Evolutionary conservation across 1,284 basidiomycete genomes (phyloP).

Genomic region (Moniliella sp.): DNA sequence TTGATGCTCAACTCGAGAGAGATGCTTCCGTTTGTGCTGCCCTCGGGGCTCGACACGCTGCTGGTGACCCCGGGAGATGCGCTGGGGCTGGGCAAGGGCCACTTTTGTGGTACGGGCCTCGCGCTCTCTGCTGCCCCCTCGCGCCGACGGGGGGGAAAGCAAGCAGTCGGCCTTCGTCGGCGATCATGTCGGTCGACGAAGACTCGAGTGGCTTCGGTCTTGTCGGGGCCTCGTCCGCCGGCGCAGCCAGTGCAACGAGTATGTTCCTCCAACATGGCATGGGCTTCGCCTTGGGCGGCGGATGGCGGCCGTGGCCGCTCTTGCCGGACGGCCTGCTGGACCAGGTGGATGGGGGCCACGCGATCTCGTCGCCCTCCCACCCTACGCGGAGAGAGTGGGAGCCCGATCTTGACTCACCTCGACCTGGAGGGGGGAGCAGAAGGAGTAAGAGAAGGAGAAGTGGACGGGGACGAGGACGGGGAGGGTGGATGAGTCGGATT

Average conservation of each 20-base stretch:
- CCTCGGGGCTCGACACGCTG: constrained; percentile 53
- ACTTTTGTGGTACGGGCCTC: constrained; percentile 20
- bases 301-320: constrained; percentile 19
- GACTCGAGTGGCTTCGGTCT: not conserved
- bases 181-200: not conserved
- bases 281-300: constrained; percentile 16
- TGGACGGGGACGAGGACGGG: too few species aligned
- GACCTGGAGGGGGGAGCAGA: too few species aligned
- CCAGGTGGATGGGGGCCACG: constrained; percentile 4
- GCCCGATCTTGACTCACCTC: too few species aligned
- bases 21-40: constrained; percentile 75
- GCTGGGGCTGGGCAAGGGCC: constrained; percentile 22
- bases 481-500: too few species aligned
- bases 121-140: constrained; percentile 11
- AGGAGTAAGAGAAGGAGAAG: too few species aligned
- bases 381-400: too few species aligned
- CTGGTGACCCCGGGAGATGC: constrained; percentile 44
- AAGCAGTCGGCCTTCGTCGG: not conserved
- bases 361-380: not conserved
- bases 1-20: constrained; percentile 53
- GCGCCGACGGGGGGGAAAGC: not conserved
- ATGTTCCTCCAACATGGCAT: constrained; percentile 5
- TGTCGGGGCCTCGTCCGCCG: not conserved
- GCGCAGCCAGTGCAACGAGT: constrained; percentile 3
- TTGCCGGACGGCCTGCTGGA: constrained; percentile 15